Evolutionary conservation across 2,329 filamentous ascomycete genomes (phyloP), one percentile per base, ranked within the genome.

Genomic region (Diplodia scrobiculata): DNA sequence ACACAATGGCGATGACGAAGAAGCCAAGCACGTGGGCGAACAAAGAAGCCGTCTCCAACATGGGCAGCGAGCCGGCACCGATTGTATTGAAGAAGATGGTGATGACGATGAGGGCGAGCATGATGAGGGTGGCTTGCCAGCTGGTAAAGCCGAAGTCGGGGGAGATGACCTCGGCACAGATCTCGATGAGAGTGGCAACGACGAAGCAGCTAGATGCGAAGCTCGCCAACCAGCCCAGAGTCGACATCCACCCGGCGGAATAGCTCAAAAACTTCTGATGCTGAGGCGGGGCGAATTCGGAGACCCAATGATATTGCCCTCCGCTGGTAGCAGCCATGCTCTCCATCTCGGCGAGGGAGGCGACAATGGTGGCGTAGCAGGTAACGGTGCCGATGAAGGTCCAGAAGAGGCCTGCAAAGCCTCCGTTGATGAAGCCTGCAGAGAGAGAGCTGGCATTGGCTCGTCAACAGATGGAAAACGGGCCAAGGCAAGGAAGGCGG

Each of bases 191-290:
- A 0, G 73, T 76, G 4, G 73, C 71, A 17, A 73, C 69, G n/a
- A 80, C 70, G 50, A 76, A 79, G 0, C 73, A 72, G 38, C 72
- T 70, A 32, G 71, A 72, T 6, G 78, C 74, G 6, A 73, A 72
- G 62, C 72, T 72, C 17, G 77, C 75, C 13, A 75, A 71, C 76
- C 76, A 78, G 50, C 71, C 74, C 10, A 78, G 71, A 1, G 75
- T 76, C 2, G 71, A 73, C 71, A 76, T 76, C 77, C 77, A 78
- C 9, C 73, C 72, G 17, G 63, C 52, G 7, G 65, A 50, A 34
- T 69, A 69, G 38, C 67, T 68, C 9, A 68, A 19, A 38, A 67
- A 68, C 38, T 68, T 68, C 53, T 69, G 67, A 34, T 67, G 66
- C 45, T 48, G 27, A 3, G 60, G 50, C 36, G 68, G 67, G 5